Evolutionary conservation across 1,284 basidiomycete genomes (phyloP).

Genomic region (Sporisorium scitamineum): DNA sequence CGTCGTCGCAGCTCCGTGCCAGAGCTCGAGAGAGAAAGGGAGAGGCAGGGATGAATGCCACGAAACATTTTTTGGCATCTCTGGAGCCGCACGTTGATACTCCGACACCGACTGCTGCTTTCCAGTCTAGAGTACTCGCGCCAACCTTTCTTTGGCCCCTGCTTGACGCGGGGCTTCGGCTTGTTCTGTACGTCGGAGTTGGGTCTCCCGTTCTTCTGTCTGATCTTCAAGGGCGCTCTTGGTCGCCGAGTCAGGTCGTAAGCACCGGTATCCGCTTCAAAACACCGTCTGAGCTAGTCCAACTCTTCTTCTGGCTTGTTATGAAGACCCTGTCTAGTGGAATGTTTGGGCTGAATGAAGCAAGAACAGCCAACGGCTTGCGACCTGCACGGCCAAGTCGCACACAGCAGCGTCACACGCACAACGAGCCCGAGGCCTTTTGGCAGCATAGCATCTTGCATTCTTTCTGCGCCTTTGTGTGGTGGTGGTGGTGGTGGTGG

Average conservation of each 20-base stretch:
- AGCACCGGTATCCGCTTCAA: background rate
- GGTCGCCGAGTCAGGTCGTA: conserved; percentile 3
- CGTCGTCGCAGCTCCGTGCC: background rate
- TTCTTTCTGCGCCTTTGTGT: background rate
- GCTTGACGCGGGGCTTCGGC: conserved; percentile 13
- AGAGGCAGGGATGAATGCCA: conserved; percentile 4
- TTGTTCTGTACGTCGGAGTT: conserved; percentile 14
- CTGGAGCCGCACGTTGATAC: conserved; percentile 11
- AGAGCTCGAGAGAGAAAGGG: background rate
- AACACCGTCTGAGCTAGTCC: background rate
- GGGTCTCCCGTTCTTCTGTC: background rate
- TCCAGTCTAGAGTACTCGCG: background rate
- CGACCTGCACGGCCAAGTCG: background rate
- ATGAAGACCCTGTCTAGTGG: background rate
- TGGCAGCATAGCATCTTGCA: background rate
- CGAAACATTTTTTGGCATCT: background rate
- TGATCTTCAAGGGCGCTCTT: background rate
- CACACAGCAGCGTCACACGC: background rate
- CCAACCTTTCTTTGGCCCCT: conserved; percentile 12
- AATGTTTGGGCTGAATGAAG: background rate
- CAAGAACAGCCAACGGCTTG: background rate
- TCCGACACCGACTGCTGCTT: conserved; percentile 23
- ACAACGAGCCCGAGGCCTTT: background rate
- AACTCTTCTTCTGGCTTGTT: background rate
- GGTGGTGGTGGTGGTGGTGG: too few species aligned